These are phyloP conservation scores for Nepenthes alata DNA, from an alignment of 179 eudicot species.

Conservation along the genomic window DNA sequence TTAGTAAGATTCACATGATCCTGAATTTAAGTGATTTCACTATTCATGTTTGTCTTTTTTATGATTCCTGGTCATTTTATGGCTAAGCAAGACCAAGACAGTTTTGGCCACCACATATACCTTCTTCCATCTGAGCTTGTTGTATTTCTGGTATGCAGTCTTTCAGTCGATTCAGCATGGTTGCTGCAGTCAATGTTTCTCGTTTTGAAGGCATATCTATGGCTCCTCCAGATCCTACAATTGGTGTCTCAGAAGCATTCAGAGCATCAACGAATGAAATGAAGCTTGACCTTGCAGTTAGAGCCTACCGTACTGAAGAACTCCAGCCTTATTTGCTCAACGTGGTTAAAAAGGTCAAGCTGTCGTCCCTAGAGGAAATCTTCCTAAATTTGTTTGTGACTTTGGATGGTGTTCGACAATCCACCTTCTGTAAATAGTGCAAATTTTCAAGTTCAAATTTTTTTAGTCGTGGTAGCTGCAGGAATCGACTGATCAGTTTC, in stretches of 20 bases:
- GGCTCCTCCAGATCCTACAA: constrained; percentile 99
- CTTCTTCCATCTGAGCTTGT: background rate
- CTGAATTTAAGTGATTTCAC: too few species aligned
- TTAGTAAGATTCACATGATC: too few species aligned
- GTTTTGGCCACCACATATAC: too few species aligned
- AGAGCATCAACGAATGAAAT: constrained; percentile 68
- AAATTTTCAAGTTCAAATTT: too few species aligned
- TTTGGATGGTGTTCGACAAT: background rate
- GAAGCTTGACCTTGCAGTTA: constrained; percentile 97
- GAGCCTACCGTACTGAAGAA: constrained; percentile 97
- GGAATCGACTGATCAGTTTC: too few species aligned
- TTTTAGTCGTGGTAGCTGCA: too few species aligned
- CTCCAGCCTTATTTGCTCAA: constrained; percentile 88
- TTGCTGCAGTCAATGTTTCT: constrained; percentile 56
- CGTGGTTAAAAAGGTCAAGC: constrained; percentile 79
- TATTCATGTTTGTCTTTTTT: too few species aligned
- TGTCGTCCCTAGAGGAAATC: background rate
- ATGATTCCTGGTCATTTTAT: too few species aligned
- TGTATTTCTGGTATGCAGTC: constrained; percentile 28
- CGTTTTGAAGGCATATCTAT: constrained; percentile 69
- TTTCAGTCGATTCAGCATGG: constrained; percentile 48
- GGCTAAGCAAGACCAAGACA: too few species aligned
- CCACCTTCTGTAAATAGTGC: too few species aligned
- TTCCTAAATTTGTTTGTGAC: background rate
- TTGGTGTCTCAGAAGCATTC: constrained; percentile 96